Conservation (phyloP, 495 filamentous ascomycete genomes). For the Bathelium albidoporum region DNA sequence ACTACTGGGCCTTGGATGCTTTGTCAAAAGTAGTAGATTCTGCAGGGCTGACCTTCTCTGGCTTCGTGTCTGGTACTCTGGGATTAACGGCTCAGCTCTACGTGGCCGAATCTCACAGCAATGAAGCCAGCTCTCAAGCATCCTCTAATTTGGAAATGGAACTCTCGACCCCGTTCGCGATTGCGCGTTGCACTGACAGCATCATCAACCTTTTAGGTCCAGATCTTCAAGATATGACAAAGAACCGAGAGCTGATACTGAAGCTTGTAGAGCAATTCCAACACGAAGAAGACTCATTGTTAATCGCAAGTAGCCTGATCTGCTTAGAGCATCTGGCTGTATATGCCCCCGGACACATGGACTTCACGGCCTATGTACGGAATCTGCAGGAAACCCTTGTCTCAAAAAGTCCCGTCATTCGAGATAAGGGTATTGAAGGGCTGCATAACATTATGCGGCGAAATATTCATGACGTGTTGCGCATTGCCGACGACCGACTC, state of each 20-base stretch:
- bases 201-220: slow-evolving; percentile 93
- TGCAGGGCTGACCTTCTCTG: slow-evolving; percentile 82
- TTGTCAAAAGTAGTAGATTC: slow-evolving; percentile 83
- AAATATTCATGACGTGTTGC: slow-evolving; percentile 68
- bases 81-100: slow-evolving; percentile 91
- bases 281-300: slow-evolving; percentile 60
- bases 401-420: slow-evolving; percentile 53
- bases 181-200: slow-evolving; percentile 85
- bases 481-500: slow-evolving; percentile 59
- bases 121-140: slow-evolving; percentile 63
- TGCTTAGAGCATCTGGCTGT: slow-evolving; percentile 87
- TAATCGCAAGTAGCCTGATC: slow-evolving; percentile 65
- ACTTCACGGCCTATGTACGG: slow-evolving; percentile 73
- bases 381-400: slow-evolving; percentile 66
- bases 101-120: slow-evolving; percentile 79
- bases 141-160: slow-evolving; percentile 85
- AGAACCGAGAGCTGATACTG: slow-evolving; percentile 80
- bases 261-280: slow-evolving; percentile 78
- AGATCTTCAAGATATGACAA: slow-evolving; percentile 87
- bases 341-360: slow-evolving; percentile 79
- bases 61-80: slow-evolving; percentile 78
- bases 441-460: slow-evolving; percentile 92
- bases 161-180: slow-evolving; percentile 65
- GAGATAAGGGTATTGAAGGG: slow-evolving; percentile 75
- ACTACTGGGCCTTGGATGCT: slow-evolving; percentile 90